Evolutionary conservation across 2,329 filamentous ascomycete species (phyloP).

Genomic region (Botryotinia calthae): DNA sequence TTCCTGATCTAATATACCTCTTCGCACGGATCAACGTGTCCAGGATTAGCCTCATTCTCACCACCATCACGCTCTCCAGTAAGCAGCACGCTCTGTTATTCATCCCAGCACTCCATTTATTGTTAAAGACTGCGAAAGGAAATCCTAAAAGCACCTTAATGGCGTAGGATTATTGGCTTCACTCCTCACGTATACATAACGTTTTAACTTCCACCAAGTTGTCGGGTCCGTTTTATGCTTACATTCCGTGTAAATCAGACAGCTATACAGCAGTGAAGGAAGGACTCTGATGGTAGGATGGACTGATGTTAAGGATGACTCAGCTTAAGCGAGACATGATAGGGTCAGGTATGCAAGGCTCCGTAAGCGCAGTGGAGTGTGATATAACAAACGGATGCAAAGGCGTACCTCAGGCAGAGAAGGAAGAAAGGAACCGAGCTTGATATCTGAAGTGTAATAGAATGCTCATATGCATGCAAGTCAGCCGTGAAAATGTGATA

Average conservation of each 20-base stretch:
- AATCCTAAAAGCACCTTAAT: background rate
- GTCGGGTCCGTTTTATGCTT: constrained; percentile 7
- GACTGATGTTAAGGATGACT: background rate
- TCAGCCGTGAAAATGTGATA: constrained; percentile 13
- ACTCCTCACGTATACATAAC: background rate
- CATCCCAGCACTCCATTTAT: background rate
- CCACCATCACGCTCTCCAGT: background rate
- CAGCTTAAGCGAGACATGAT: background rate
- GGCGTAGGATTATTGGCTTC: constrained; percentile 4
- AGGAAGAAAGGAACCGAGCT: background rate
- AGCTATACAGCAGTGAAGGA: background rate
- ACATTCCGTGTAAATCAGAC: background rate
- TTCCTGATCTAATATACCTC: background rate
- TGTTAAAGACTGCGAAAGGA: background rate
- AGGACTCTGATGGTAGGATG: background rate
- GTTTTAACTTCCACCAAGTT: constrained; percentile 13
- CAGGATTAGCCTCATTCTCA: background rate
- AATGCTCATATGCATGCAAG: constrained; percentile 13
- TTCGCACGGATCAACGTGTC: background rate
- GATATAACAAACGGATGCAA: background rate
- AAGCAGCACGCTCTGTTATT: background rate
- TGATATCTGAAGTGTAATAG: background rate
- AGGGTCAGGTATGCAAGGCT: background rate
- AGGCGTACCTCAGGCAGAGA: background rate
- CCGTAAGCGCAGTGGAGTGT: constrained; percentile 3